Conservation (phyloP, 257 asterid species). For the Eustoma russellianum region DNA sequence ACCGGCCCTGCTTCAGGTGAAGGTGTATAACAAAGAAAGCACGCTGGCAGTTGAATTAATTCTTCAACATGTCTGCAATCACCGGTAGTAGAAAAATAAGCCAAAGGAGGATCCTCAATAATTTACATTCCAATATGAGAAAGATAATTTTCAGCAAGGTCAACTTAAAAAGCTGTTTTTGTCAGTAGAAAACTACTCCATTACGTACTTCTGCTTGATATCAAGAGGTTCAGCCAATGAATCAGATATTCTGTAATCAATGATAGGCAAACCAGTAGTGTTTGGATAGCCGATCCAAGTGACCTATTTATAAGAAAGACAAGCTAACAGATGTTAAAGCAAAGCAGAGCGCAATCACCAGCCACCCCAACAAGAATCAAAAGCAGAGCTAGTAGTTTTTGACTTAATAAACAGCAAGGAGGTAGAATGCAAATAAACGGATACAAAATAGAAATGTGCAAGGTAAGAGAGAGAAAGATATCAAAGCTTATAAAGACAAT, state of each 20-base stretch:
- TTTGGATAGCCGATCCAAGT: slow-evolving; percentile 99
- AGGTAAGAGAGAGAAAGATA: too few species aligned
- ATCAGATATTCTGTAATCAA: slow-evolving; percentile 95
- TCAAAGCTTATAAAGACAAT: too few species aligned
- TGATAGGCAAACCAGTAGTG: slow-evolving; percentile 92
- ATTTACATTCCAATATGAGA: not conserved
- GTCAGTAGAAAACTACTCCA: not conserved
- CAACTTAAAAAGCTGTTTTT: not conserved
- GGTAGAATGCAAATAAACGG: too few species aligned
- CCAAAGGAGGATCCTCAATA: slow-evolving; percentile 1
- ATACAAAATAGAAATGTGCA: too few species aligned
- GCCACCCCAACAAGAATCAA: slow-evolving; percentile 1
- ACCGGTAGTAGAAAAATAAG: slow-evolving; percentile 11
- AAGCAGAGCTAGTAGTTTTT: not conserved
- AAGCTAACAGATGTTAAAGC: too few species aligned
- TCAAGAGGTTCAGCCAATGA: slow-evolving; percentile 76
- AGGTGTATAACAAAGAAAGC: slow-evolving; percentile 94
- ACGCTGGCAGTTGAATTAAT: slow-evolving; percentile 71
- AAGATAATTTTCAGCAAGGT: slow-evolving; percentile 2
- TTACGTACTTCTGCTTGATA: slow-evolving; percentile 64
- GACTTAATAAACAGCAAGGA: too few species aligned
- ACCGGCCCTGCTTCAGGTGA: slow-evolving; percentile 98
- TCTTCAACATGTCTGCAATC: slow-evolving; percentile 91
- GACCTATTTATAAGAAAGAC: slow-evolving; percentile 41
- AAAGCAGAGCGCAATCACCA: not conserved